A percentile compares a stretch with the other conserved stretches of the same genome.
Conservation (phyloP, 192 early-diverging fungal species). For the Pecoramyces ruminantium region DNA sequence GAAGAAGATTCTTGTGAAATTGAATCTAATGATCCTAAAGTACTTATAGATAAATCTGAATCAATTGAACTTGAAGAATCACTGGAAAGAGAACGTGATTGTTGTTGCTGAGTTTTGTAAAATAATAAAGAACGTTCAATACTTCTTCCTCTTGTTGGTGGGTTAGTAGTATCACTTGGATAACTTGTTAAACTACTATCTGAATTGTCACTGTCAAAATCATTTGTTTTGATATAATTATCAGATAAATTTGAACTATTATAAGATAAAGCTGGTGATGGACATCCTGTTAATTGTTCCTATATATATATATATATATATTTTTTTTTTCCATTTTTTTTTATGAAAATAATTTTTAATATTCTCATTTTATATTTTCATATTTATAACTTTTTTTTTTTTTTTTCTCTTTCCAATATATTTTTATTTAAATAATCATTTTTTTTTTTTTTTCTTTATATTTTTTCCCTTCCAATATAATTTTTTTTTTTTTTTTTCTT, state of each 20-base stretch:
- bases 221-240: not conserved
- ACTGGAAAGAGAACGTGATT: not conserved
- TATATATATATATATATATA: not conserved
- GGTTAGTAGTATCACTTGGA: not conserved
- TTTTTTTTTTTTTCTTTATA: no score
- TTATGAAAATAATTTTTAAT: not conserved
- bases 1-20: not conserved
- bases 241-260: not conserved
- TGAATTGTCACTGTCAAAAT: not conserved
- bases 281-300: not conserved
- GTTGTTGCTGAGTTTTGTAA: not conserved
- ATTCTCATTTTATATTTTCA: not conserved
- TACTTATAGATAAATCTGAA: not conserved
- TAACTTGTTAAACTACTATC: not conserved
- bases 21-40: not conserved
- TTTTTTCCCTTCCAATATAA: no score
- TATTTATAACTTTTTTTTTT: not conserved
- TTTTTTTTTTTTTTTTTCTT: no score
- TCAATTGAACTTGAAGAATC: not conserved
- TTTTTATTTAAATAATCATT: no score
- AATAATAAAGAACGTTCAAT: not conserved
- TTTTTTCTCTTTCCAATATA: not conserved
- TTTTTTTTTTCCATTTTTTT: not conserved
- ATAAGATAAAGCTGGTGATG: not conserved
- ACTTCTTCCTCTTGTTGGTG: not conserved